These are phyloP conservation scores for Ceratorhiza oryzae-sativae DNA, from an alignment of 1,284 basidiomycete species.

Conservation along the genomic window DNA sequence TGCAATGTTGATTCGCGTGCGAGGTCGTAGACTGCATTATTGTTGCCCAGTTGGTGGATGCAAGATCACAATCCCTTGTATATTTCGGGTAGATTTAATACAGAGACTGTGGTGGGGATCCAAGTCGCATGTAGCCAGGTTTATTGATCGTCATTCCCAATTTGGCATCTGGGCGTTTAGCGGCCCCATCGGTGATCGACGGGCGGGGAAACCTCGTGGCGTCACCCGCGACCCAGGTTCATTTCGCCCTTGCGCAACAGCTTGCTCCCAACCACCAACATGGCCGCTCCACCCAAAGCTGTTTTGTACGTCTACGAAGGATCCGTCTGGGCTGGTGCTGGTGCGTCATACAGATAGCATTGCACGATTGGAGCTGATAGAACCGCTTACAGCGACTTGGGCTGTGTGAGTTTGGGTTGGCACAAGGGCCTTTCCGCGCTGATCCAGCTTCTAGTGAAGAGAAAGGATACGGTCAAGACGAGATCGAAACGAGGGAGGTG, in stretches of 20 bases:
- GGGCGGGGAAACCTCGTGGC: slow-evolving; percentile 7
- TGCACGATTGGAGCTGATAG: slow-evolving; percentile 60
- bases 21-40: too few species aligned
- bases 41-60: too few species aligned
- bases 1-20: too few species aligned
- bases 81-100: too few species aligned
- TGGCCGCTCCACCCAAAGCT: slow-evolving; percentile 59
- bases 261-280: slow-evolving; percentile 21
- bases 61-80: too few species aligned
- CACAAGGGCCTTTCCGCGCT: neutral
- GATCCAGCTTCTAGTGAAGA: slow-evolving; percentile 58
- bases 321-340: slow-evolving; percentile 68
- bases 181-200: slow-evolving; percentile 10
- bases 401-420: slow-evolving; percentile 6
- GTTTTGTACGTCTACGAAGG: slow-evolving; percentile 63
- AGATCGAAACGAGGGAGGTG: slow-evolving; percentile 67
- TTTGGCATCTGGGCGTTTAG: neutral
- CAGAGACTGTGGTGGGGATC: too few species aligned
- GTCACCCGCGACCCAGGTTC: neutral
- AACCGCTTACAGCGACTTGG: slow-evolving; percentile 39
- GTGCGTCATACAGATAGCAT: slow-evolving; percentile 53
- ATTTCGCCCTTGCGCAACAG: slow-evolving; percentile 9
- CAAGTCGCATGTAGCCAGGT: slow-evolving; percentile 3
- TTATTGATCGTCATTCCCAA: neutral
- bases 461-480: slow-evolving; percentile 75